Base-by-base conservation (phyloP, 345 rosid species). In the Gossypium bickii region DNA sequence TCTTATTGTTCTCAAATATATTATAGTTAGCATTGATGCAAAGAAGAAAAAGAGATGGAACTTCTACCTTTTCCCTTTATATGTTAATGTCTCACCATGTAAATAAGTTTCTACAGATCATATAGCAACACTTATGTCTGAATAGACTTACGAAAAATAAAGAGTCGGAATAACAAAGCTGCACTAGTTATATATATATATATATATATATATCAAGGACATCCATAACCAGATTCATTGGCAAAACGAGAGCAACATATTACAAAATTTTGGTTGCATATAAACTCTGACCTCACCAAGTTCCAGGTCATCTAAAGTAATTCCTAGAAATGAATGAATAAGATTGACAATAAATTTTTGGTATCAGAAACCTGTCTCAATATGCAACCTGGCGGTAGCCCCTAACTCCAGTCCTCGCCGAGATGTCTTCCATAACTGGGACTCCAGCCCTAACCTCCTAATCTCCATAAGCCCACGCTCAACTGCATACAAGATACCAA, bases 401-500 rank as follows among this genome's bases (percentile, higher is more conserved):
- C 78, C 89, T 65, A 51, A 79, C 68, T 81, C 82, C 8, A 86
- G 86, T 43, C 88, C 89, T 84, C 75, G 79, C 8, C 92, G 88
- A 6, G 91, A 78, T 55, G 79, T 84, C 71, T 85, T 91, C 99
- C 98, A 91, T 51, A 88, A 85, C 75, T 89, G 93, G 73, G 80
- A 80, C 85, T 94, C 97, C 9, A 91, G 80, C 68, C 91, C 87
- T 43, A 87, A 66, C 86, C 82, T 94, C 90, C 88, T 88, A 66
- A 94, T 83, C 90, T 94, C 98, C 85, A 74, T 9, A 3, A 92
- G 83, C 5, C 97, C 98, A 15, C 92, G 85, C 80, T 94, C 95
- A 78, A 87, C 98, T 92, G 88, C 77, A 43, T 11, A 20, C 25
- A 67, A n/a, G n/a, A 12, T 2, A 67, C 9, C 43, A 15, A 64